Conservation (phyloP, 208 protist species). For the Acanthamoeba castellanii region DNA sequence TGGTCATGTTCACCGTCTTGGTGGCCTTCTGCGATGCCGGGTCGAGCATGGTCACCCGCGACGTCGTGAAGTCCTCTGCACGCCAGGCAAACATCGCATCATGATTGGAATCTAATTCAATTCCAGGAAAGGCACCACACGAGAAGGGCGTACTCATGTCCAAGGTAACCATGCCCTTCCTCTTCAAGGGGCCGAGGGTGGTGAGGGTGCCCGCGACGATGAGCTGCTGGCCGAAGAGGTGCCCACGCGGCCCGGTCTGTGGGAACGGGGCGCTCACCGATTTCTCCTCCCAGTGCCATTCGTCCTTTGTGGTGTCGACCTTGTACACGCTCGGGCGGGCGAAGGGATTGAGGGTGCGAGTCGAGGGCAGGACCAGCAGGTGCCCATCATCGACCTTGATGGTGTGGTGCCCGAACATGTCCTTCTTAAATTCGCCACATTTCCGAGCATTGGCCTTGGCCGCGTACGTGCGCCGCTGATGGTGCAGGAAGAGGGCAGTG, state of each 20-base stretch:
- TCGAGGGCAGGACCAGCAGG: background rate
- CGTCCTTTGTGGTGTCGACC: background rate
- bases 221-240: background rate
- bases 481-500: background rate
- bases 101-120: background rate
- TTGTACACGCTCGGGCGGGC: background rate
- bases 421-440: constrained; percentile 33
- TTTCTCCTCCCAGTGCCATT: constrained; percentile 28
- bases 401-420: constrained; percentile 12
- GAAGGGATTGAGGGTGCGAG: background rate
- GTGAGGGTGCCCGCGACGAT: constrained; percentile 13
- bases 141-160: background rate
- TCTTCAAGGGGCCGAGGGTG: background rate
- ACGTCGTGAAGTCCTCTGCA: background rate
- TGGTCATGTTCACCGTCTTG: background rate
- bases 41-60: background rate
- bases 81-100: background rate
- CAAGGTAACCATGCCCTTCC: background rate
- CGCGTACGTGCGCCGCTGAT: background rate
- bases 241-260: background rate
- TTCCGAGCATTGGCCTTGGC: background rate
- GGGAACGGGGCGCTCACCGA: background rate
- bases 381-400: background rate
- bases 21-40: constrained; percentile 28
- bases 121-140: background rate